Evolutionary conservation across 768 basidiomycete species (phyloP).

Genomic region (Lactarius quietus): DNA sequence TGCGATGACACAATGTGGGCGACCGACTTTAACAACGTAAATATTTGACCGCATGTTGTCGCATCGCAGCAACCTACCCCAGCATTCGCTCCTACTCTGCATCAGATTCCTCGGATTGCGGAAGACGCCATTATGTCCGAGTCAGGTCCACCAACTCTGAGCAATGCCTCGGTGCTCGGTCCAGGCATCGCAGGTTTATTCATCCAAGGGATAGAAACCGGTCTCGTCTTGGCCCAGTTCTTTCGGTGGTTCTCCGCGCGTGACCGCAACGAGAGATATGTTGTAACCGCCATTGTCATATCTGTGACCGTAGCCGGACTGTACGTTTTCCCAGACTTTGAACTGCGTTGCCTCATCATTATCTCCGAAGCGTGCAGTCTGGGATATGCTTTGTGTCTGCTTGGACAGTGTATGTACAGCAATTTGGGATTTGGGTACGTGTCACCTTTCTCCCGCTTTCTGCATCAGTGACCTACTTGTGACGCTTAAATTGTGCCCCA

Average conservation of each 20-base stretch:
- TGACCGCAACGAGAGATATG: background rate
- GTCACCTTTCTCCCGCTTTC: background rate
- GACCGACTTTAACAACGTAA: background rate
- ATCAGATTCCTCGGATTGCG: background rate
- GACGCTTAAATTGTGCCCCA: background rate
- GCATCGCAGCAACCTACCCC: background rate
- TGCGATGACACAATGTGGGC: background rate
- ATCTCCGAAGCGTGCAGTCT: constrained; percentile 5
- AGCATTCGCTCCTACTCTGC: background rate
- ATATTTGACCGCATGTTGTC: background rate
- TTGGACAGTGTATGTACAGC: background rate
- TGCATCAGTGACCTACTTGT: no score
- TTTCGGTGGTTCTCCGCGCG: constrained; percentile 6
- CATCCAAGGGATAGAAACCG: constrained; percentile 5
- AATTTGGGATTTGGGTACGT: constrained; percentile 1
- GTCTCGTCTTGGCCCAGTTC: constrained; percentile 13
- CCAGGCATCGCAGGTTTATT: constrained; percentile 10
- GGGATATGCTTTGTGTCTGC: constrained; percentile 3
- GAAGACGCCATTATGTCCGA: background rate
- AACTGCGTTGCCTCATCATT: background rate
- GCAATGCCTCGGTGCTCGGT: background rate
- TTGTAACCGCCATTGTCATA: background rate
- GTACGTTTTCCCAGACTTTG: background rate
- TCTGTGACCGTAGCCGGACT: constrained; percentile 11
- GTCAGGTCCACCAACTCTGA: background rate